A percentile compares a stretch with the other conserved stretches of the same genome.
These are phyloP conservation scores for Truncatella angustata DNA, from an alignment of 2,329 filamentous ascomycete genomes.

Conservation along the genomic window DNA sequence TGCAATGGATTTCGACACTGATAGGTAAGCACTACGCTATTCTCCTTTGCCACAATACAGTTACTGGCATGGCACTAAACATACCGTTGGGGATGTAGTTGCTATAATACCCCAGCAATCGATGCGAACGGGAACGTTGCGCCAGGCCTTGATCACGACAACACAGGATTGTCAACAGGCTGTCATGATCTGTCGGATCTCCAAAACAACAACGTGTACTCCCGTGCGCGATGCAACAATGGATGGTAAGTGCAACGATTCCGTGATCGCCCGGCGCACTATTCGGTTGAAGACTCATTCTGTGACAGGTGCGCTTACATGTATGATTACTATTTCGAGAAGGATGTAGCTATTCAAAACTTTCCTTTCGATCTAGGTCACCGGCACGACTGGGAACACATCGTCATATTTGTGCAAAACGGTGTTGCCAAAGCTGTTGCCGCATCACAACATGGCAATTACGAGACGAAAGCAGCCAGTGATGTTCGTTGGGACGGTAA, in stretches of 20 bases:
- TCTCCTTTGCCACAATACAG: background rate
- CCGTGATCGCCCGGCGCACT: slow-evolving; percentile 6
- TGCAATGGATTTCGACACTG: slow-evolving; percentile 22
- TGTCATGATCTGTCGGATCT: slow-evolving; percentile 35
- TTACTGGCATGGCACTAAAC: background rate
- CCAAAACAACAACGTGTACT: slow-evolving; percentile 40
- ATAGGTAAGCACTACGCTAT: slow-evolving; percentile 11
- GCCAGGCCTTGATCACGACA: slow-evolving; percentile 19
- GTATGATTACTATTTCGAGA: slow-evolving; percentile 47
- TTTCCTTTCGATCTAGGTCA: slow-evolving; percentile 31
- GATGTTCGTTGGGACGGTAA: slow-evolving; percentile 28
- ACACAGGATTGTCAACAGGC: slow-evolving; percentile 5
- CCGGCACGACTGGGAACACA: slow-evolving; percentile 35
- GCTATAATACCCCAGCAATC: slow-evolving; percentile 40
- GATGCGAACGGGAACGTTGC: slow-evolving; percentile 30
- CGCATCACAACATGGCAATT: slow-evolving; percentile 27
- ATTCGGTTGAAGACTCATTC: background rate
- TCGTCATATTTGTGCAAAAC: slow-evolving; percentile 25
- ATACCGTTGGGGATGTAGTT: slow-evolving; percentile 20
- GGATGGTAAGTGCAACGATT: background rate
- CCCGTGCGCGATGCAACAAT: slow-evolving; percentile 38
- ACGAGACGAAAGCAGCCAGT: slow-evolving; percentile 20
- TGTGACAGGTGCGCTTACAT: slow-evolving; percentile 41
- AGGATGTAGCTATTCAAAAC: slow-evolving; percentile 33
- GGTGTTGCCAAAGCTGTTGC: slow-evolving; percentile 20